These are phyloP conservation scores for Talaromyces albobiverticillius DNA, from an alignment of 2,329 filamentous ascomycete genomes.

Conservation along the genomic window DNA sequence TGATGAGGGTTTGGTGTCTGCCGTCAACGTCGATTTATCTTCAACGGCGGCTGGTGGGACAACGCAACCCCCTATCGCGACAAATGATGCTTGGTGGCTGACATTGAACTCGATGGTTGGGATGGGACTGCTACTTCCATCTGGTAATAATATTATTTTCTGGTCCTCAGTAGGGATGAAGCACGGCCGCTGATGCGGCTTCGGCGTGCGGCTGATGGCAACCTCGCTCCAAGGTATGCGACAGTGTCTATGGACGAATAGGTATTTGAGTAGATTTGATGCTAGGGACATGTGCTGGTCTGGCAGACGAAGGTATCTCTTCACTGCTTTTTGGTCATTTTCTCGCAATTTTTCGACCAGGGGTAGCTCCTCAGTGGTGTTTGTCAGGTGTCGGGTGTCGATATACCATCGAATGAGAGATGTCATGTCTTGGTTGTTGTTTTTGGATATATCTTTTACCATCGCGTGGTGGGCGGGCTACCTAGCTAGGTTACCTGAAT, in stretches of 20 bases:
- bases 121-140: conserved; percentile 14
- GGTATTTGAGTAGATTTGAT: conserved; percentile 60
- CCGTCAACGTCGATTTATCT: too few relatives aligned
- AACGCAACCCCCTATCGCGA: conserved; percentile 54
- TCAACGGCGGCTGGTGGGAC: conserved; percentile 22
- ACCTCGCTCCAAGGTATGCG: conserved; percentile 58
- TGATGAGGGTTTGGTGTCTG: conserved; percentile 11
- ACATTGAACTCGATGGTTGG: conserved; percentile 60
- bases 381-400: conserved; percentile 37
- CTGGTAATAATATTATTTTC: too few relatives aligned
- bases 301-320: conserved; percentile 50
- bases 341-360: conserved; percentile 39
- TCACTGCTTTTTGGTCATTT: conserved; percentile 50
- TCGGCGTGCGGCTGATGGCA: conserved; percentile 50
- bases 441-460: too few relatives aligned
- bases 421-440: neutral
- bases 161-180: conserved; percentile 41
- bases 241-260: conserved; percentile 56
- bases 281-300: conserved; percentile 61
- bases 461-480: too few relatives aligned
- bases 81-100: conserved; percentile 62
- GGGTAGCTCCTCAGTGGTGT: conserved; percentile 31
- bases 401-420: conserved; percentile 43
- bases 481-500: too few relatives aligned
- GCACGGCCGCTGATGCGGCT: conserved; percentile 51